phyloP scores from a whole-genome alignment of 108 stramenopile species.

The Cylindrotheca closterium region DNA sequence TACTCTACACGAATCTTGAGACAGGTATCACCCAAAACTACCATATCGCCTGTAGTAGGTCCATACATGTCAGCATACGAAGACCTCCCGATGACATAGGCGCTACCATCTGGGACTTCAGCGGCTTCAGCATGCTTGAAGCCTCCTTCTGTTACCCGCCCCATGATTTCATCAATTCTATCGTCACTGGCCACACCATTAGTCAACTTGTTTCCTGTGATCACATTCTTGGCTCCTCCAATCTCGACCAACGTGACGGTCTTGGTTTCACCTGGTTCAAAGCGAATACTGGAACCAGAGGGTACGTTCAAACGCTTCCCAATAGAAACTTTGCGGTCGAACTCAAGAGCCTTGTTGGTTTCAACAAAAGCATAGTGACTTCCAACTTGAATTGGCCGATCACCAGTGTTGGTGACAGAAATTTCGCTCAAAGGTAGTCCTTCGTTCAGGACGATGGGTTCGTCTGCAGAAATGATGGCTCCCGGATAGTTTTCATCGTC shows the following conservation, averaged over 20 bases:
- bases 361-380: conserved; percentile 91
- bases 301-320: conserved; percentile 93
- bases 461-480: conserved; percentile 33
- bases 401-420: conserved; percentile 93
- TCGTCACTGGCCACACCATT: conserved; percentile 46
- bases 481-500: conserved; percentile 32
- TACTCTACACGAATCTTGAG: conserved; percentile 82
- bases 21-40: conserved; percentile 90
- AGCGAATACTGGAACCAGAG: conserved; percentile 91
- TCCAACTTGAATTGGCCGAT: conserved; percentile 96
- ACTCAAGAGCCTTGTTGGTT: conserved; percentile 87
- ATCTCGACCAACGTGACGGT: conserved; percentile 88
- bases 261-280: conserved; percentile 97
- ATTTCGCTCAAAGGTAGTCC: conserved; percentile 74
- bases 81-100: conserved; percentile 45
- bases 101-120: conserved; percentile 32
- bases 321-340: conserved; percentile 85
- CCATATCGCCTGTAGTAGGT: conserved; percentile 82
- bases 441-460: conserved; percentile 59
- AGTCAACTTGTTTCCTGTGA: conserved; percentile 60
- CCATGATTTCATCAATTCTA: conserved; percentile 45
- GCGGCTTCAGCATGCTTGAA: conserved; percentile 43
- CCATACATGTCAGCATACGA: conserved; percentile 85
- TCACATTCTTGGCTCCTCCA: conserved; percentile 64
- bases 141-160: conserved; percentile 43